Evolutionary conservation across 2,329 filamentous ascomycete genomes (phyloP).

Genomic region (Aureobasidium sp.): DNA sequence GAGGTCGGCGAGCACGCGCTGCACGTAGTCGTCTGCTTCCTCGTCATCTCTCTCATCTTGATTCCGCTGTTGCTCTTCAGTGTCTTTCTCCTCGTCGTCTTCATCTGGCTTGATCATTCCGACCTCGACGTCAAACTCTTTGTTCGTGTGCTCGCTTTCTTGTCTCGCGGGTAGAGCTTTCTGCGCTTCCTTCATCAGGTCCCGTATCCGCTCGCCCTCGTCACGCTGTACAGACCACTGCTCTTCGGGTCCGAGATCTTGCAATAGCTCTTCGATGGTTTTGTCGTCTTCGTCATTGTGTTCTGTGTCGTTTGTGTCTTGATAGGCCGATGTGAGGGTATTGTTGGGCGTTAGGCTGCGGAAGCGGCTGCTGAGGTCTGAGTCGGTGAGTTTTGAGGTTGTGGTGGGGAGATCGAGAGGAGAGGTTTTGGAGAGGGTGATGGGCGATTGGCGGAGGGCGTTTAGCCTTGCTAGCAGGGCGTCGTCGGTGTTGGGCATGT

Average conservation of each 20-base stretch:
- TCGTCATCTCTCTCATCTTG: constrained; percentile 29
- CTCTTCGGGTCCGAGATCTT: constrained; percentile 34
- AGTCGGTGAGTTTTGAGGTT: constrained; percentile 23
- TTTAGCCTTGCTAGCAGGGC: constrained; percentile 43
- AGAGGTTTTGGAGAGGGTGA: constrained; percentile 27
- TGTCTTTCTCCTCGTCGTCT: neutral
- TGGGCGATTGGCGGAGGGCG: constrained; percentile 39
- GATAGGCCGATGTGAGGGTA: constrained; percentile 14
- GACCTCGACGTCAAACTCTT: constrained; percentile 19
- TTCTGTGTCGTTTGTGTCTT: constrained; percentile 26
- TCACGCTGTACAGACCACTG: constrained; percentile 35
- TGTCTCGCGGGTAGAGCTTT: constrained; percentile 31
- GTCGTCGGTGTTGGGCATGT: constrained; percentile 28
- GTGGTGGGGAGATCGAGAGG: constrained; percentile 18
- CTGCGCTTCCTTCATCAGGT: constrained; percentile 36
- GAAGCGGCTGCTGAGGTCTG: constrained; percentile 29
- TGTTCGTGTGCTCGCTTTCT: constrained; percentile 23
- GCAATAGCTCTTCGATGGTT: constrained; percentile 41
- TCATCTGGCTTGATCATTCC: neutral
- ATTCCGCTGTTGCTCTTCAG: constrained; percentile 17
- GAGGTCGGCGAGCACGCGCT: constrained; percentile 40
- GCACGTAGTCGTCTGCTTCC: constrained; percentile 42
- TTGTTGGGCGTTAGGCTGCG: constrained; percentile 22
- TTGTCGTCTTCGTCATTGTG: constrained; percentile 37
- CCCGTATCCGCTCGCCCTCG: constrained; percentile 37